Evolutionary conservation across 371 early-diverging fungal genomes (phyloP).

Genomic region (Mortierella sp.): DNA sequence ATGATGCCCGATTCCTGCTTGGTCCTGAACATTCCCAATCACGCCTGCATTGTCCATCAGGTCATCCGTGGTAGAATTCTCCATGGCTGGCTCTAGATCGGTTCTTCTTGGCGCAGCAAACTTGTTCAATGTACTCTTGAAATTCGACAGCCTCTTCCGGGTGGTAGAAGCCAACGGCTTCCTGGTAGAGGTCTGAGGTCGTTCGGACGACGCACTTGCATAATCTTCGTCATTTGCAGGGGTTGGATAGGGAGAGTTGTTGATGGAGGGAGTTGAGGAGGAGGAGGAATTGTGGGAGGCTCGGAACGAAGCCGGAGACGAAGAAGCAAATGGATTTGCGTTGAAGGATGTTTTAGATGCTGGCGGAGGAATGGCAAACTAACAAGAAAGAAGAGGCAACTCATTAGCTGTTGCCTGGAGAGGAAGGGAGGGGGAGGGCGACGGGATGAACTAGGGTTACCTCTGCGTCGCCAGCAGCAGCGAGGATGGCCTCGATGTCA

Average conservation of each 20-base stretch:
- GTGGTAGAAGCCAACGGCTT: constrained; percentile 20
- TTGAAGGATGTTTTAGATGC: constrained; percentile 43
- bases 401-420: background rate
- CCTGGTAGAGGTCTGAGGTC: constrained; percentile 10
- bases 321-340: constrained; percentile 41
- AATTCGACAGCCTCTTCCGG: constrained; percentile 30
- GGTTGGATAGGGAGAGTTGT: constrained; percentile 26
- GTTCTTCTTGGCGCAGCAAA: constrained; percentile 36
- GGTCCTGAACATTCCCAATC: background rate
- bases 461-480: constrained; percentile 46
- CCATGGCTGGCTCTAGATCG: constrained; percentile 22
- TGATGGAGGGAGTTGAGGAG: constrained; percentile 24
- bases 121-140: constrained; percentile 40
- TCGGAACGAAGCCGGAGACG: constrained; percentile 29
- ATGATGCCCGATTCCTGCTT: background rate
- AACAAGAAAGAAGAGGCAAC: background rate
- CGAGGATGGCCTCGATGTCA: constrained; percentile 51
- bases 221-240: constrained; percentile 3
- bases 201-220: constrained; percentile 5
- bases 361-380: constrained; percentile 48
- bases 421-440: background rate
- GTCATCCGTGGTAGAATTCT: constrained; percentile 7
- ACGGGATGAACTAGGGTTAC: background rate
- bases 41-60: background rate
- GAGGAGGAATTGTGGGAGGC: constrained; percentile 22